Evolutionary conservation across 2,329 filamentous ascomycete species (phyloP).

Genomic region (Cordyceps militaris): DNA sequence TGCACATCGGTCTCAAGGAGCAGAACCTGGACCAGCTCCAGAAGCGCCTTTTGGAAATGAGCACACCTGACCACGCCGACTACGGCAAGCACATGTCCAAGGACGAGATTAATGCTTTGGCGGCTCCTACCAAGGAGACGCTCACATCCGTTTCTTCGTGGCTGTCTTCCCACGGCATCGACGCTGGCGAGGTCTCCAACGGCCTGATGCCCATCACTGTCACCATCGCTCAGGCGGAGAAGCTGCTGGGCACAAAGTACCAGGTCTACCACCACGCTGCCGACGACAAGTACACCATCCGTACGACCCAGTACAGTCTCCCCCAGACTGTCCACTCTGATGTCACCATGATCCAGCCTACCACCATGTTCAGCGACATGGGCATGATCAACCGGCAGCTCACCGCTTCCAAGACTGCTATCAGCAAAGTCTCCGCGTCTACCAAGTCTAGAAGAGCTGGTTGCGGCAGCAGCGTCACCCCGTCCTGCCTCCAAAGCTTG

Average conservation of each 20-base stretch:
- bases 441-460: neutral
- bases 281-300: slow-evolving; percentile 6
- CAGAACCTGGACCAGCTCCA: slow-evolving; percentile 12
- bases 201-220: slow-evolving; percentile 4
- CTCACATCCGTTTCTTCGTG: slow-evolving; percentile 3
- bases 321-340: slow-evolving; percentile 4
- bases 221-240: slow-evolving; percentile 7
- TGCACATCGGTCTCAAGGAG: slow-evolving; percentile 14
- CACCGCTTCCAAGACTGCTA: neutral
- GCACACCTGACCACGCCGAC: slow-evolving; percentile 6
- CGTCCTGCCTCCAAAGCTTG: neutral
- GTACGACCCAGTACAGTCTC: slow-evolving; percentile 12
- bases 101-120: slow-evolving; percentile 11
- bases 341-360: slow-evolving; percentile 13
- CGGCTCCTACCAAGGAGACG: slow-evolving; percentile 5
- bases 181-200: slow-evolving; percentile 5
- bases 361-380: slow-evolving; percentile 13
- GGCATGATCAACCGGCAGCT: neutral
- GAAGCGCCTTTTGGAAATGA: slow-evolving; percentile 7
- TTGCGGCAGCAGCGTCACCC: neutral
- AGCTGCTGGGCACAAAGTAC: slow-evolving; percentile 12
- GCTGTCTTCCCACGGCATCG: slow-evolving; percentile 11
- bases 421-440: neutral
- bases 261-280: slow-evolving; percentile 5
- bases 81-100: slow-evolving; percentile 14